These are phyloP conservation scores for Tulasnella sp. DNA, from an alignment of 768 basidiomycete genomes.

Conservation along the genomic window DNA sequence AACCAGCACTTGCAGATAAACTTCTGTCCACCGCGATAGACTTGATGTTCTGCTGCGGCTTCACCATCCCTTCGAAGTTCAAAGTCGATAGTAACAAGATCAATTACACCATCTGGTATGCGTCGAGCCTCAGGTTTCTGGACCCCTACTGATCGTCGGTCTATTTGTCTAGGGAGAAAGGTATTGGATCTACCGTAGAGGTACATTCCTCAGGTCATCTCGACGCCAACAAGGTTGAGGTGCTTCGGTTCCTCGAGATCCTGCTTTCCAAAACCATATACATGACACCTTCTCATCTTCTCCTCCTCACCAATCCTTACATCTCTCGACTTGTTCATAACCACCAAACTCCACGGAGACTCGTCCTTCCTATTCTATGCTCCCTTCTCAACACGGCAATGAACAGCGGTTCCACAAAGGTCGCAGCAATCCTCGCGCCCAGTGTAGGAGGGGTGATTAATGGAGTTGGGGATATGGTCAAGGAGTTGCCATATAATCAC, in stretches of 20 bases:
- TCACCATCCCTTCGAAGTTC: constrained; percentile 75
- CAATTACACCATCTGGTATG: constrained; percentile 84
- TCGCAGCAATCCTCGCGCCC: background rate
- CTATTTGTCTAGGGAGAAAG: constrained; percentile 72
- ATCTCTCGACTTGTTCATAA: constrained; percentile 74
- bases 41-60: constrained; percentile 88
- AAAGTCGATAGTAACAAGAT: constrained; percentile 79
- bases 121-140: constrained; percentile 26
- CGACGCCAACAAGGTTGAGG: constrained; percentile 82
- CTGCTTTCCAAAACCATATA: constrained; percentile 90
- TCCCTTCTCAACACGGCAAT: constrained; percentile 88
- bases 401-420: constrained; percentile 44
- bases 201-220: constrained; percentile 56
- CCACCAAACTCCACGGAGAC: constrained; percentile 54
- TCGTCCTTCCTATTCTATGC: constrained; percentile 89
- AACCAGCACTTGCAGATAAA: constrained; percentile 77
- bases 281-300: constrained; percentile 61
- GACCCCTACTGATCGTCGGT: background rate
- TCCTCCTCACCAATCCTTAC: constrained; percentile 64
- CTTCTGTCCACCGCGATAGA: constrained; percentile 78
- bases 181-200: constrained; percentile 82
- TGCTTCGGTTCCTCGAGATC: constrained; percentile 81
- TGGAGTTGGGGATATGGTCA: constrained; percentile 27
- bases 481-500: constrained; percentile 82
- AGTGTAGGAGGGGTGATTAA: constrained; percentile 16